phyloP scores from a whole-genome alignment of 2,329 filamentous ascomycete genomes.

The Nigrospora osmanthi region DNA sequence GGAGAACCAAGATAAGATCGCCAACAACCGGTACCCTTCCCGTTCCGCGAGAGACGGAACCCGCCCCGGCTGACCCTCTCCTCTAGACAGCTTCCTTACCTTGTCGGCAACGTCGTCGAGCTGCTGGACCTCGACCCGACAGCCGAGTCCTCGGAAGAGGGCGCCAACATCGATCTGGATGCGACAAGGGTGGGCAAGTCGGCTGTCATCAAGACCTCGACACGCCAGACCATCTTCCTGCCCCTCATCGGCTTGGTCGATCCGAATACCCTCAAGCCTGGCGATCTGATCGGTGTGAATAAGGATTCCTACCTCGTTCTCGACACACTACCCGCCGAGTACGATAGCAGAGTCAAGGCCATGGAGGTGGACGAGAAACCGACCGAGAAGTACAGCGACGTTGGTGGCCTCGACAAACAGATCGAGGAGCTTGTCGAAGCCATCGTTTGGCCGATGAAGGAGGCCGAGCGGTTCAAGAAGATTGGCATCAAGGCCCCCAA shows the following conservation, averaged over 20 bases:
- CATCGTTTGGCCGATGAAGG: slow-evolving; percentile 99
- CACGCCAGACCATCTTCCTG: slow-evolving; percentile 95
- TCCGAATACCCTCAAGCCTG: slow-evolving; percentile 88
- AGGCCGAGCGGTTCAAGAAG: slow-evolving; percentile 98
- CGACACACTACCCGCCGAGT: slow-evolving; percentile 93
- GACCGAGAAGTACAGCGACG: slow-evolving; percentile 97
- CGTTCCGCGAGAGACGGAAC: neutral
- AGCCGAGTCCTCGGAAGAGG: slow-evolving; percentile 92
- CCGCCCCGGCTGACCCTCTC: slow-evolving; percentile 6
- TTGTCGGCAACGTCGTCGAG: slow-evolving; percentile 97
- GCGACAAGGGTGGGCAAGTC: slow-evolving; percentile 96
- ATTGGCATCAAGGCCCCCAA: slow-evolving; percentile 99
- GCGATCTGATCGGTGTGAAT: slow-evolving; percentile 95
- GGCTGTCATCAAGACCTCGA: slow-evolving; percentile 98
- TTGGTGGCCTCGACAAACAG: slow-evolving; percentile 95
- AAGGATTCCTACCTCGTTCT: slow-evolving; percentile 98
- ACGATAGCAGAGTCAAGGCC: slow-evolving; percentile 97
- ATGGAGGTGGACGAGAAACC: slow-evolving; percentile 99
- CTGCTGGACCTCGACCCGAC: slow-evolving; percentile 94
- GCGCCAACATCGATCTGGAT: slow-evolving; percentile 96
- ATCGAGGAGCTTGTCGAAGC: slow-evolving; percentile 98
- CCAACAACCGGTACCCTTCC: slow-evolving; percentile 76
- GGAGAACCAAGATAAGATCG: slow-evolving; percentile 98
- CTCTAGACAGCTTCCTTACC: slow-evolving; percentile 88
- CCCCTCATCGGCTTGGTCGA: slow-evolving; percentile 96